phyloP scores from a whole-genome alignment of 306 rosid species.

The Begonia fuchsioides region DNA sequence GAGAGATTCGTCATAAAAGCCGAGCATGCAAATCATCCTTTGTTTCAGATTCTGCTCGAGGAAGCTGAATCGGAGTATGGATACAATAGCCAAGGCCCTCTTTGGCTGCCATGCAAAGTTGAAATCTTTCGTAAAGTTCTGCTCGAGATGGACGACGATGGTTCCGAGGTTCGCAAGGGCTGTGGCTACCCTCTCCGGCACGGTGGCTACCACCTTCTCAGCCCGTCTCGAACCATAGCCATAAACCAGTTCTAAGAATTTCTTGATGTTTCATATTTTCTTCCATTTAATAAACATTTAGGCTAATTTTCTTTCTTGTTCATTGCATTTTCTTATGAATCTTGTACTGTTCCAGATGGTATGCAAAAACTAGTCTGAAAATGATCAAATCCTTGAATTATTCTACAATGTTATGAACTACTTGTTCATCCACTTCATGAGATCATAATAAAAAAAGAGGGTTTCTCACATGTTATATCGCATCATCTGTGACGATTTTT shows the following conservation, averaged over 20 bases:
- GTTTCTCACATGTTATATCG: not conserved
- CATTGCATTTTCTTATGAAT: no score
- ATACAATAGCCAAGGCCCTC: constrained; percentile 51
- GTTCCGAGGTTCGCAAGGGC: constrained; percentile 14
- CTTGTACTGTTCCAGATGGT: no score
- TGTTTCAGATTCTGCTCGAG: constrained; percentile 60
- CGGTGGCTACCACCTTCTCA: constrained; percentile 32
- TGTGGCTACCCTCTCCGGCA: constrained; percentile 32
- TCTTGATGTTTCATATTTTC: no score
- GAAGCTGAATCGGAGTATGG: constrained; percentile 88
- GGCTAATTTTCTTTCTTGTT: no score
- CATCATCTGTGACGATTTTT: not conserved
- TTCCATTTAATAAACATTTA: no score
- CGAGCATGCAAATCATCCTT: constrained; percentile 56
- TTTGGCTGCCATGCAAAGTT: constrained; percentile 58
- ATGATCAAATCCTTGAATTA: no score
- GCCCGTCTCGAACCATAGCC: constrained; percentile 27
- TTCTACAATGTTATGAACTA: no score
- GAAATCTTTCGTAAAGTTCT: constrained; percentile 40
- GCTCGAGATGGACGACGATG: constrained; percentile 43
- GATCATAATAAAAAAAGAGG: not conserved
- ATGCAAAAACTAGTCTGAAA: no score
- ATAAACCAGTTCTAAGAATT: constrained; percentile 21
- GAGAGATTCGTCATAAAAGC: constrained; percentile 56
- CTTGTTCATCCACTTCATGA: not conserved